Conservation (phyloP, 441 rosid species). For the Jatropha multifida region DNA sequence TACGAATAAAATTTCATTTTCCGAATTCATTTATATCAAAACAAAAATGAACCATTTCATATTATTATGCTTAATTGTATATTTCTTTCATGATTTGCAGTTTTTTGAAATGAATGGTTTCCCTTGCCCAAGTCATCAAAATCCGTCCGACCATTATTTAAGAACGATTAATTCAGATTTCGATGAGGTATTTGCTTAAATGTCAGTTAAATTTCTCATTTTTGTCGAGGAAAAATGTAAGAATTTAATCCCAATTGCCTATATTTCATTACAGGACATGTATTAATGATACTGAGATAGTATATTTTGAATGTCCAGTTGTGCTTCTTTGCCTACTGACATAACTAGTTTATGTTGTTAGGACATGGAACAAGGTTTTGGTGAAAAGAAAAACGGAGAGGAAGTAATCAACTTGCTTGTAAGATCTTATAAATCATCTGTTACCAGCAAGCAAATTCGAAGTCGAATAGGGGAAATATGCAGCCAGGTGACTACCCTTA, state of each 20-base stretch:
- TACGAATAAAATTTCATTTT: no score
- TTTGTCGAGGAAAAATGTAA: no score
- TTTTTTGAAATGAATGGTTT: constrained; percentile 48
- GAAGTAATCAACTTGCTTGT: constrained; percentile 37
- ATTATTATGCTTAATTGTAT: no score
- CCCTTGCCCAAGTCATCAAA: constrained; percentile 44
- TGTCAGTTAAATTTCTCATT: background rate
- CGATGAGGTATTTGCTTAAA: constrained; percentile 28
- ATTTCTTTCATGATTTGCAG: constrained; percentile 9
- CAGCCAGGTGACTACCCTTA: constrained; percentile 29
- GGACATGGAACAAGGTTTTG: constrained; percentile 43
- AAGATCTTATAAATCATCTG: constrained; percentile 37
- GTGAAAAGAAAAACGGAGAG: constrained; percentile 26
- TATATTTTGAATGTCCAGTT: no score
- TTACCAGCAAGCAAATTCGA: constrained; percentile 26
- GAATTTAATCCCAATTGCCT: no score
- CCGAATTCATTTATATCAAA: no score
- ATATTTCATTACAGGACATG: no score
- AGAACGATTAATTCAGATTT: constrained; percentile 50
- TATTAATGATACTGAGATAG: no score
- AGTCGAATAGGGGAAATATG: constrained; percentile 24
- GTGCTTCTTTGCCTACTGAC: no score
- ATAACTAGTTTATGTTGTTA: constrained; percentile 5
- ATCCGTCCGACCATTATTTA: constrained; percentile 49
- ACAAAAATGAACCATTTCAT: no score